phyloP scores from a whole-genome alignment of 305 asterid species.

The Fraxinus latifolia region DNA sequence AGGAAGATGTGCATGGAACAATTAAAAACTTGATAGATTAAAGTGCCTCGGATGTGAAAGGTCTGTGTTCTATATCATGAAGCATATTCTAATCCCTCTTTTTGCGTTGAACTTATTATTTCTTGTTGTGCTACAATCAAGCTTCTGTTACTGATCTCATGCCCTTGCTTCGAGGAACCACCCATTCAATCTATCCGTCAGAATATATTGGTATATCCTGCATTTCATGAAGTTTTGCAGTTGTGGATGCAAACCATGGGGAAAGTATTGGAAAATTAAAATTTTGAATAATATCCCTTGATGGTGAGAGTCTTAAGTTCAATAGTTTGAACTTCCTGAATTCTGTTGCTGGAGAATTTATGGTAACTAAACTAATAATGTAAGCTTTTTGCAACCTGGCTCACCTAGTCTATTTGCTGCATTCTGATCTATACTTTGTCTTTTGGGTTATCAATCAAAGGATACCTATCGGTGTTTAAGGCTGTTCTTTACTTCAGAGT shows the following conservation, averaged over 20 bases:
- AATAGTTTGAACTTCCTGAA: background rate
- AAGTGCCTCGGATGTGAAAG: conserved; percentile 65
- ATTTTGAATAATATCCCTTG: background rate
- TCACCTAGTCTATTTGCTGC: conserved; percentile 4
- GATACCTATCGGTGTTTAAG: background rate
- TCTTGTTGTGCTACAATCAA: conserved; percentile 21
- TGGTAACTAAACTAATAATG: background rate
- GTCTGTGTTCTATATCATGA: conserved; percentile 54
- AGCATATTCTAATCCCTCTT: conserved; percentile 24
- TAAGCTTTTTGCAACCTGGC: conserved; percentile 4
- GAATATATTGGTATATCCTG: conserved; percentile 18
- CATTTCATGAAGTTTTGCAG: conserved; percentile 20
- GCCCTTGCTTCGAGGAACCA: conserved; percentile 18
- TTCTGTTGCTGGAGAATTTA: conserved; percentile 8
- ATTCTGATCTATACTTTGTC: background rate
- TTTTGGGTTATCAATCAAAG: background rate
- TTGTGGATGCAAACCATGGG: conserved; percentile 14
- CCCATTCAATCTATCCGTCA: conserved; percentile 15
- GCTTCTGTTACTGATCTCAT: conserved; percentile 27
- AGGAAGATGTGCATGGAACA: conserved; percentile 42
- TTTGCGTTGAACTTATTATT: conserved; percentile 30
- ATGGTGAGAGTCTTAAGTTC: conserved; percentile 14
- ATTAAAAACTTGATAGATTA: conserved; percentile 41
- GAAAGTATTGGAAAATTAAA: conserved; percentile 19
- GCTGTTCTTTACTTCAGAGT: conserved; percentile 6